Evolutionary conservation across 202 grass and related monocot species (phyloP).

Genomic region (Thinopyrum obtusiflorum): DNA sequence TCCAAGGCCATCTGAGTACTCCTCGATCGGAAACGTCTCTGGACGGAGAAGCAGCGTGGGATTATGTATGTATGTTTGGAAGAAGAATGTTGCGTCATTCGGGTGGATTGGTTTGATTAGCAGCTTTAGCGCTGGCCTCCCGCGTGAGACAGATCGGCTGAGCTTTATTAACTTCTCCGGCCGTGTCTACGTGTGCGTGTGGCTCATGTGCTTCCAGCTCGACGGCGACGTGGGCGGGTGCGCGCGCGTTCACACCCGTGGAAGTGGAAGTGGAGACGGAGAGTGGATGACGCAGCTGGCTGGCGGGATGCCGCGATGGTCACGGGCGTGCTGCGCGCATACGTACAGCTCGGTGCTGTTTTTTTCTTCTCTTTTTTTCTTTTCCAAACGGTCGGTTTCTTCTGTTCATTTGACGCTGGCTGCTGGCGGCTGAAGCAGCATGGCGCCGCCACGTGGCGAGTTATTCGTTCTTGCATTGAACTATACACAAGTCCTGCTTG

Average conservation of each 20-base stretch:
- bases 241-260: background rate
- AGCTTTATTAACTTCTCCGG: background rate
- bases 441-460: no score
- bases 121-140: background rate
- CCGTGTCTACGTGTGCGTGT: constrained; percentile 3
- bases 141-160: background rate
- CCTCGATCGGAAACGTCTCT: no score
- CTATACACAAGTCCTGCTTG: no score
- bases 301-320: background rate
- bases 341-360: background rate
- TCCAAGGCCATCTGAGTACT: background rate
- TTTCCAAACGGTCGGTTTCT: no score
- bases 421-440: no score
- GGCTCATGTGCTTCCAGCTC: constrained; percentile 9
- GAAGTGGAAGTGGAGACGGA: background rate
- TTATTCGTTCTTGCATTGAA: no score
- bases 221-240: background rate
- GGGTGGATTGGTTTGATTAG: background rate
- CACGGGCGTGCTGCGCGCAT: background rate
- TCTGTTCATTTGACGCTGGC: no score
- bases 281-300: background rate
- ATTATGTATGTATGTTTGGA: no score
- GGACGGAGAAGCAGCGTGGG: no score
- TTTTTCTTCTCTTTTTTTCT: no score
- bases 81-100: background rate